Conservation (phyloP, 129 eudicot genomes). For the Cynara cardunculus region DNA sequence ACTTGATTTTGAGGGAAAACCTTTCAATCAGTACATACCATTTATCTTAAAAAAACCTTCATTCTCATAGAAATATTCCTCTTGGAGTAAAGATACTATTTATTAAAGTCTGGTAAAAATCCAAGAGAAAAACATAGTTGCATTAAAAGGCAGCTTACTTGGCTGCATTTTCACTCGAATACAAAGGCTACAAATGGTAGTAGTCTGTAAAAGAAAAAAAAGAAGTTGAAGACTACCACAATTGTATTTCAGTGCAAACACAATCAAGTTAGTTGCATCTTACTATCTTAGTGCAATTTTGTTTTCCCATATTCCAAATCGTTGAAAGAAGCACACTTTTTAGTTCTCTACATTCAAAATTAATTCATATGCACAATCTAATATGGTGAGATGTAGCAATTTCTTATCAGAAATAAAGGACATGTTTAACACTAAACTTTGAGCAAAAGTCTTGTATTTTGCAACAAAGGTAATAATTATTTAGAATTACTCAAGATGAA, state of each 20-base stretch:
- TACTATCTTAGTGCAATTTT: background rate
- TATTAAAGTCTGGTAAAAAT: too few species aligned
- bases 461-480: background rate
- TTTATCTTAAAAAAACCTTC: background rate
- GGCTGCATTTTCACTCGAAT: background rate
- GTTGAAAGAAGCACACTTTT: too few species aligned
- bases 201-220: background rate
- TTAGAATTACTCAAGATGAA: background rate
- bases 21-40: background rate
- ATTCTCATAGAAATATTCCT: background rate
- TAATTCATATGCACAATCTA: background rate
- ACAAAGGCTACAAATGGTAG: background rate
- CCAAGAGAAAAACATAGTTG: background rate
- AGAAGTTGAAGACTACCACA: background rate
- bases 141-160: background rate
- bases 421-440: background rate
- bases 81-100: background rate
- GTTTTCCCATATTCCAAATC: too few species aligned
- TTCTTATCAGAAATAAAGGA: background rate
- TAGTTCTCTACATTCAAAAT: too few species aligned
- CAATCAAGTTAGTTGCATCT: background rate
- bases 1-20: too few species aligned
- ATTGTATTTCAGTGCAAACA: background rate
- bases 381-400: background rate
- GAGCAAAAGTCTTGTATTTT: background rate